Percentiles rank a stretch among this genome's conserved stretches.
phyloP scores from a whole-genome alignment of 2,329 filamentous ascomycete genomes.

The Leptoxyphium fumago region DNA sequence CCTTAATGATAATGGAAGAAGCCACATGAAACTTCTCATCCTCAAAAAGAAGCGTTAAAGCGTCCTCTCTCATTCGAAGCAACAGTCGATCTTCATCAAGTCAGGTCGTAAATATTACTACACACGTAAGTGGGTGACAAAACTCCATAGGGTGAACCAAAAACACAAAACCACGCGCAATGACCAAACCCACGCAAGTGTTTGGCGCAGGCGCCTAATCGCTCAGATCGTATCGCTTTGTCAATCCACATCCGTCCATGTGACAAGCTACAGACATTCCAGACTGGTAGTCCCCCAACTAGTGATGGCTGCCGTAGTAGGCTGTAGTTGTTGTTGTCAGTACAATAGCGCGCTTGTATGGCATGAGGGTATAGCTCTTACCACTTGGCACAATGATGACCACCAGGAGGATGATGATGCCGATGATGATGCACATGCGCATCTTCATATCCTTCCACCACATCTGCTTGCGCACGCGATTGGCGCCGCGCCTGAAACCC shows the following conservation, averaged over 20 bases:
- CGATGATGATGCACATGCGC: conserved; percentile 87
- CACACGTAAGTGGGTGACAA: not conserved
- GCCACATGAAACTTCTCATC: no score
- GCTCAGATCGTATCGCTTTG: no score
- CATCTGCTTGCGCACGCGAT: conserved; percentile 86
- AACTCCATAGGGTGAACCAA: no score
- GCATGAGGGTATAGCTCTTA: conserved; percentile 26
- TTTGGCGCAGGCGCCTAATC: no score
- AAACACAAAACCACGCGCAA: no score
- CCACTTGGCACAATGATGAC: conserved; percentile 90
- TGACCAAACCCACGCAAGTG: no score
- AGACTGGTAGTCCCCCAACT: not conserved
- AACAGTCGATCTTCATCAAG: not conserved
- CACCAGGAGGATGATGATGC: conserved; percentile 79
- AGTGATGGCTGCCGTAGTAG: conserved; percentile 11
- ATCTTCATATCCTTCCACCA: conserved; percentile 99
- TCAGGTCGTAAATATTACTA: not conserved
- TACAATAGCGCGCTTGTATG: no score
- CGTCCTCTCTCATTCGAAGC: no score
- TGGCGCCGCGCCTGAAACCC: conserved; percentile 90
- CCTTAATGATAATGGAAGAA: no score
- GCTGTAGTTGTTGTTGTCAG: conserved; percentile 3
- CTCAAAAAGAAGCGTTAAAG: no score
- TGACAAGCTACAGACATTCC: no score
- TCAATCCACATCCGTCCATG: no score